Evolutionary conservation across 345 rosid genomes (phyloP), one percentile per base, ranked within the genome.

Genomic region (Hevea brasiliensis): DNA sequence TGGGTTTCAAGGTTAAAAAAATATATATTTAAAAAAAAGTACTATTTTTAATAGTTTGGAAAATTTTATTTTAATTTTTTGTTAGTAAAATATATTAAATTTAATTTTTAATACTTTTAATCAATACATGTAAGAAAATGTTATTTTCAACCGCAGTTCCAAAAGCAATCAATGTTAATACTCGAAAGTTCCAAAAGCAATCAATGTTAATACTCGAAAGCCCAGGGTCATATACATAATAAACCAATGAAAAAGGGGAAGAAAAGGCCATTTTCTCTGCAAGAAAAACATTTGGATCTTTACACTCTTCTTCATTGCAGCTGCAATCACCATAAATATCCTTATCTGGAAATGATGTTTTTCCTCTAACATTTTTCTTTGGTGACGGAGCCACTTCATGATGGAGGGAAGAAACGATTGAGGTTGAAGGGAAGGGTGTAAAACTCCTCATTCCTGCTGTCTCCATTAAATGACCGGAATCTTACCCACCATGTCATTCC

Each of bases 401-500:
- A 90, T 21, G 99, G 98, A 17, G 99, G 98, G 84, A 95, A 95
- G 89, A 89, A 92, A 35, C 98, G 94, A 85, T 92, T 88, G 18
- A 95, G 90, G 81, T 92, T 95, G 84, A 96, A 96, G 8, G 96
- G 98, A 64, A 96, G 99, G 7, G 97, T 87, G 82, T 96, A 96
- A 79, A 96, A 96, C 74, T 96, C 98, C 42, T 92, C 97, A 67
- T 90, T 96, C 60, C 98, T 79, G 76, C 88, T 81, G 83, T 91
- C 97, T 67, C 96, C 96, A 80, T 93, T 89, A 61, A 95, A 93
- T 26, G 98, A 83, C 67, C 94, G 79, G 82, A 95, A 91, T 71
- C 88, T 91, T 42, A 77, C 94, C 98, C 99, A 96, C 98, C 99
- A 96, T 29, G 92, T 93, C 94, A 93, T 84, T 27, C 99, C 99